Conservation (phyloP, 2,329 filamentous ascomycete genomes). For the Coleophoma crateriformis region DNA sequence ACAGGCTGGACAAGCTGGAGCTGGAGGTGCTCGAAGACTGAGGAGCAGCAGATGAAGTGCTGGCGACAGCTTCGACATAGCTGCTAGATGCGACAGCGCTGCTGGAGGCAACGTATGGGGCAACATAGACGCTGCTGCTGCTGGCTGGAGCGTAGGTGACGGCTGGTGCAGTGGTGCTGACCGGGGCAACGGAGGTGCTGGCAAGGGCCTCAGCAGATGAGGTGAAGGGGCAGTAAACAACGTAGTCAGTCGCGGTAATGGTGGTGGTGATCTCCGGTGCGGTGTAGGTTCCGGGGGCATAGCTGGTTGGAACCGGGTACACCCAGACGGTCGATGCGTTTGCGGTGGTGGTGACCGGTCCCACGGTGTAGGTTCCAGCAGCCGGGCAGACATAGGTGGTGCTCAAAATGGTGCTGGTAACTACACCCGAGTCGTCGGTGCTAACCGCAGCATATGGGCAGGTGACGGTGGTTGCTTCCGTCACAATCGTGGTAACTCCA, state of each 20-base stretch:
- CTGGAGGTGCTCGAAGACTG: conserved; percentile 22
- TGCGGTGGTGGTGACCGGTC: conserved; percentile 58
- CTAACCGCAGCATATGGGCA: conserved; percentile 65
- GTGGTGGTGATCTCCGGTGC: conserved; percentile 62
- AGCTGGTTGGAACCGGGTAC: conserved; percentile 60
- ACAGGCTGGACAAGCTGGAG: too few species aligned
- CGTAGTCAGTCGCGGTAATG: conserved; percentile 60
- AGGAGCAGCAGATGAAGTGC: conserved; percentile 10
- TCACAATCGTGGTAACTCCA: conserved; percentile 67
- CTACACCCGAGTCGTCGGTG: conserved; percentile 47
- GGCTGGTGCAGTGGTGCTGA: conserved; percentile 3
- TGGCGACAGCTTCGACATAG: conserved; percentile 17
- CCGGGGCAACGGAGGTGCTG: conserved; percentile 17
- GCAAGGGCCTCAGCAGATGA: conserved; percentile 30
- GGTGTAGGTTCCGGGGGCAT: conserved; percentile 68
- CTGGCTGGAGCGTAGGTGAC: conserved; percentile 28
- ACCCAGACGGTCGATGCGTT: conserved; percentile 49
- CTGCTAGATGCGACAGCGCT: conserved; percentile 20
- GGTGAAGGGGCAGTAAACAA: conserved; percentile 67
- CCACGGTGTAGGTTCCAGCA: conserved; percentile 72
- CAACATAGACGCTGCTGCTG: neutral
- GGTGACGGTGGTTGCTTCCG: conserved; percentile 59
- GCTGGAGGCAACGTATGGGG: conserved; percentile 16
- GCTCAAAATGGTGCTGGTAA: conserved; percentile 61
- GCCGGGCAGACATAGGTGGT: conserved; percentile 71